Conservation (phyloP, 495 filamentous ascomycete genomes). For the Saxophila tyrrhenica region DNA sequence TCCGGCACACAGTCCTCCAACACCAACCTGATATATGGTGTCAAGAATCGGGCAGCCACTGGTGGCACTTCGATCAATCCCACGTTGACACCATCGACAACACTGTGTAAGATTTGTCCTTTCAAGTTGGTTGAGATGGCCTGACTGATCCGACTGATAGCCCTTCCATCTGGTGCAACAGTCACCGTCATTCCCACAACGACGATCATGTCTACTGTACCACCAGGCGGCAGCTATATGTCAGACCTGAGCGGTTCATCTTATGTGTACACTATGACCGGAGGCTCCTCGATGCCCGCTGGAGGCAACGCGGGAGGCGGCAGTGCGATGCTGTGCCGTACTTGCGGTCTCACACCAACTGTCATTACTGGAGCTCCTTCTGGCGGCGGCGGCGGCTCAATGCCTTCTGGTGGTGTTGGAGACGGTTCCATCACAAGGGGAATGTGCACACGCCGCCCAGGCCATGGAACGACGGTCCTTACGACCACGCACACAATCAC, state of each 20-base stretch:
- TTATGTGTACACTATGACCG: conserved; percentile 6
- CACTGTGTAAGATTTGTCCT: conserved; percentile 14
- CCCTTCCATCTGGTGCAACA: conserved; percentile 6
- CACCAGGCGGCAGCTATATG: conserved; percentile 1
- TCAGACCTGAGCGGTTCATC: conserved; percentile 1
- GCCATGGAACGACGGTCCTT: conserved; percentile 8
- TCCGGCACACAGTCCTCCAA: conserved; percentile 2
- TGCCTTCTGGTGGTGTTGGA: not conserved
- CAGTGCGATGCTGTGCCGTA: conserved; percentile 4
- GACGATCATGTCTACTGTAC: not conserved
- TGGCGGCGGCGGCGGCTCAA: not conserved
- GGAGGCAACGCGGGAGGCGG: not conserved
- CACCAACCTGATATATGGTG: not conserved
- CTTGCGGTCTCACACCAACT: conserved; percentile 14
- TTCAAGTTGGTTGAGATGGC: no score
- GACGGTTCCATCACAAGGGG: conserved; percentile 1
- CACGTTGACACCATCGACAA: not conserved
- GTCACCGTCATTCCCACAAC: conserved; percentile 6
- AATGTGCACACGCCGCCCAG: not conserved
- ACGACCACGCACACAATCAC: conserved; percentile 16
- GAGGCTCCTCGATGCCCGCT: not conserved
- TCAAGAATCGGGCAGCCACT: not conserved
- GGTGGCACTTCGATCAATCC: not conserved
- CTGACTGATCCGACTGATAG: no score
- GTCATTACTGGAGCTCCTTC: conserved; percentile 2